Evolutionary conservation across 768 basidiomycete species (phyloP), one percentile per base, ranked within the genome.

Genomic region (Mycena leptocephala): DNA sequence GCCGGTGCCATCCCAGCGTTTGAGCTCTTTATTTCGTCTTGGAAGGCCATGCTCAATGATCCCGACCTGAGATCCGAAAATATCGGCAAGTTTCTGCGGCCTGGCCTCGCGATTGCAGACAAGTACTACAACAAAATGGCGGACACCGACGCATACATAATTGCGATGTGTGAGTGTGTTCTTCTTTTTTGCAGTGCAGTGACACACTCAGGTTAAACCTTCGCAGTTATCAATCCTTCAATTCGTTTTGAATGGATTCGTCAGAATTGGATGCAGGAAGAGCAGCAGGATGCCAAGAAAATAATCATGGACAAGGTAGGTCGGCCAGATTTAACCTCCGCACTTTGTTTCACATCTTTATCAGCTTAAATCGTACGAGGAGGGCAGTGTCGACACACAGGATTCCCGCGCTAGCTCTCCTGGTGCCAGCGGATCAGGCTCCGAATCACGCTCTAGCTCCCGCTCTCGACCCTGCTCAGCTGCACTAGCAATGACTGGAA

Each of bases 1-100:
- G 65, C 80, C 13, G 71, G 75, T 58, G 79, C 74, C 30, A 78
- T 81, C 53, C 80, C 79, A 18, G 68, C 78, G 10, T 78, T 81
- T 39, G 79, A 81, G 68, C 61, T 72, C 39, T 80, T 81, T 39
- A 79, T 81, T 70, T 32, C 59, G 3, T 32, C 33, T 11, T 79
- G 79, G 79, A 76, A 78, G 35, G 35, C 67, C 7, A 69, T 69
- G 67, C 55, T 69, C 11, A 39, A 24, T 10, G 67, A 69, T 58
- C 16, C 37, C n/a, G 55, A 69, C 39, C 37, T 69, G 22, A 5
- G 32, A 43, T 9, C 35, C 7, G 55, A 58, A 16, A 58, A 55
- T 58, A 41, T 56, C 13, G 26, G 14, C 10, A 68, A 68, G 39
- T 68, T 68, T 22, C 20, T 68, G 20, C n/a, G 14, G 51, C 66